phyloP scores from a whole-genome alignment of 495 filamentous ascomycete species.

The Diplogelasinospora grovesii region DNA sequence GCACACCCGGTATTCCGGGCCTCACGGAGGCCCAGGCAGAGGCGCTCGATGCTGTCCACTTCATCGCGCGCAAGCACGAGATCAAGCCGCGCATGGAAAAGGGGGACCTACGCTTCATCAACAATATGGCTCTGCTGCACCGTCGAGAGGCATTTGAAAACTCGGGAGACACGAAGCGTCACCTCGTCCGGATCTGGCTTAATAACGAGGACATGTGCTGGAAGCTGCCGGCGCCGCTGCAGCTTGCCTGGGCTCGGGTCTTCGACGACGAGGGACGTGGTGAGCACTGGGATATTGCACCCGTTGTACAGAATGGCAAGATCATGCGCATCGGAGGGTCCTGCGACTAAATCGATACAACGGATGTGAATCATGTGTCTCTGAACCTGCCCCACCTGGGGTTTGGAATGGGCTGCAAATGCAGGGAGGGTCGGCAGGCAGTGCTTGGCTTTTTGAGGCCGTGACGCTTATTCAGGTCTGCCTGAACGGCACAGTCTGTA shows the following conservation, averaged over 20 bases:
- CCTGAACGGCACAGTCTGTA: too few relatives aligned
- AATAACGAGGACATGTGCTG: slow-evolving; percentile 19
- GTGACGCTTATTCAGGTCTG: too few relatives aligned
- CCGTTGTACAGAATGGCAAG: slow-evolving; percentile 11
- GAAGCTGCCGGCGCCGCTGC: slow-evolving; percentile 15
- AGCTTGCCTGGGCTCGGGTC: slow-evolving; percentile 19
- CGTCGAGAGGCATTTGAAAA: slow-evolving; percentile 21
- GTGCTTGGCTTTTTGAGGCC: too few relatives aligned
- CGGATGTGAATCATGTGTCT: too few relatives aligned
- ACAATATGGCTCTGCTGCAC: slow-evolving; percentile 31
- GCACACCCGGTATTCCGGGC: slow-evolving; percentile 40
- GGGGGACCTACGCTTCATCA: slow-evolving; percentile 62
- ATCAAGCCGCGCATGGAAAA: slow-evolving; percentile 40
- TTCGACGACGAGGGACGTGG: slow-evolving; percentile 17
- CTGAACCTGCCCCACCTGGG: too few relatives aligned
- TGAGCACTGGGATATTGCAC: slow-evolving; percentile 19
- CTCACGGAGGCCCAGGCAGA: slow-evolving; percentile 44
- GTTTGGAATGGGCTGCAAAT: too few relatives aligned
- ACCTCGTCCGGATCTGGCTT: slow-evolving; percentile 20
- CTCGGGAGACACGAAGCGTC: slow-evolving; percentile 2
- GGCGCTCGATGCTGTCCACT: slow-evolving; percentile 41
- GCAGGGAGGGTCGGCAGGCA: too few relatives aligned
- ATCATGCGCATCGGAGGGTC: slow-evolving; percentile 13
- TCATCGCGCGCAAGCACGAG: slow-evolving; percentile 45
- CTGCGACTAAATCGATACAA: slow-evolving; percentile 19